A percentile compares a stretch with the other conserved stretches of the same genome.
Conservation (phyloP, 257 asterid species). For the Solanum verrucosum region DNA sequence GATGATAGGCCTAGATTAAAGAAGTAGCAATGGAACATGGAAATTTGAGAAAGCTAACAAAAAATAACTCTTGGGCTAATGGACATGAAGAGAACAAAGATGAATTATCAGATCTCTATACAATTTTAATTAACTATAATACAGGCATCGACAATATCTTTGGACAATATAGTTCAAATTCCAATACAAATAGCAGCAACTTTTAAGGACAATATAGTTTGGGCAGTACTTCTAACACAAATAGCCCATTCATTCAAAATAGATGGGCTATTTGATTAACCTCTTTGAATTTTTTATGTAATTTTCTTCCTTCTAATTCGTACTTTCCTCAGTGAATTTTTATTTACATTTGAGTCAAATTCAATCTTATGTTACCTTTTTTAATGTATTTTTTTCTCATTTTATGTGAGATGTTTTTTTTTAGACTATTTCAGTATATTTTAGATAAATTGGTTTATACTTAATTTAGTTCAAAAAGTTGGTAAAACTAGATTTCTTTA, state of each 20-base stretch:
- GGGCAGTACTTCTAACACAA: background rate
- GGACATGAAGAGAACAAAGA: slow-evolving; percentile 11
- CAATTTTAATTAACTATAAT: background rate
- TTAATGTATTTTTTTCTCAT: too few species aligned
- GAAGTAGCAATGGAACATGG: slow-evolving; percentile 47
- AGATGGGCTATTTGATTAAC: background rate
- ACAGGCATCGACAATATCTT: background rate
- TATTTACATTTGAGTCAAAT: background rate
- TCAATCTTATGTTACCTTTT: too few species aligned
- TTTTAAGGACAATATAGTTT: background rate
- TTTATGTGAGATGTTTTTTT: too few species aligned
- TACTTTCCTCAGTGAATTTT: too few species aligned
- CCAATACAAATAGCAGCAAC: background rate
- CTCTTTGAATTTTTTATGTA: background rate
- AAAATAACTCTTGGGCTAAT: background rate
- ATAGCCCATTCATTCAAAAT: background rate
- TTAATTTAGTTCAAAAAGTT: too few species aligned
- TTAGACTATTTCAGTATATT: too few species aligned
- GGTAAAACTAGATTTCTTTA: too few species aligned
- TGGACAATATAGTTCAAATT: background rate
- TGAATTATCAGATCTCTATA: background rate
- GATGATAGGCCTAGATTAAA: slow-evolving; percentile 46
- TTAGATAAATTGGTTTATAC: too few species aligned
- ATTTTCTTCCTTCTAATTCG: too few species aligned
- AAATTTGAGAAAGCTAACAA: slow-evolving; percentile 5